phyloP scores from a whole-genome alignment of 1,284 basidiomycete genomes.

The Sanghuangporus weigelae region DNA sequence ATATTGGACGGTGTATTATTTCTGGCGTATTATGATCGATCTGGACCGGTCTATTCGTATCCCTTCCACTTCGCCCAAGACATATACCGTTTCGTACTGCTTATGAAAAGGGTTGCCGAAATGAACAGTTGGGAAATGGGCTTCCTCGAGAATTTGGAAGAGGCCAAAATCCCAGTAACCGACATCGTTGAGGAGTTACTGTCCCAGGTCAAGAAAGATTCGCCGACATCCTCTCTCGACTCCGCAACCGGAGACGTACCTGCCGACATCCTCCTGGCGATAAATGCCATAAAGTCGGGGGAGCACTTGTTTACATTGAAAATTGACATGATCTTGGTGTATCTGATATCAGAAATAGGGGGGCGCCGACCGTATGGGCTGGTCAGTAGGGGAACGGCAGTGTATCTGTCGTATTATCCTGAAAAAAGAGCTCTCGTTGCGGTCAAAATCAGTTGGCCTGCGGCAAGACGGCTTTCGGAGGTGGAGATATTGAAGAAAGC shows the following conservation, averaged over 20 bases:
- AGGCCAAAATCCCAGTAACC: neutral
- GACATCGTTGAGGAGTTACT: neutral
- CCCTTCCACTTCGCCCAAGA: neutral
- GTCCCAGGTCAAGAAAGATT: neutral
- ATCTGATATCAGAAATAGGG: neutral
- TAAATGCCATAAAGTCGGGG: neutral
- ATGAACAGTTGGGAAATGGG: neutral
- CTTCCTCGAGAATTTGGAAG: neutral
- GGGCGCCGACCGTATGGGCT: neutral
- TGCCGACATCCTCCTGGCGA: too few species aligned
- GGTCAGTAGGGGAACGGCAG: neutral
- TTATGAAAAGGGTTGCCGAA: neutral
- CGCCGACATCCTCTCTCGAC: too few species aligned
- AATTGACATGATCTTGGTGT: neutral
- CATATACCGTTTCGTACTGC: neutral
- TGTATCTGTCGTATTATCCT: neutral
- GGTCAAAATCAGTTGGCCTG: neutral
- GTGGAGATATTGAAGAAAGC: neutral
- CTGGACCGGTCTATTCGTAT: neutral
- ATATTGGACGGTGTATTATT: neutral
- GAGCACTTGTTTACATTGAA: neutral
- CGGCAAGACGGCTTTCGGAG: neutral
- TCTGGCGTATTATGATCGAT: neutral
- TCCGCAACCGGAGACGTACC: too few species aligned
- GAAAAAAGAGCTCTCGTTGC: neutral